These are phyloP conservation scores for Eremochloa ophiuroides DNA, from an alignment of 176 grass and related monocot genomes.

Conservation along the genomic window DNA sequence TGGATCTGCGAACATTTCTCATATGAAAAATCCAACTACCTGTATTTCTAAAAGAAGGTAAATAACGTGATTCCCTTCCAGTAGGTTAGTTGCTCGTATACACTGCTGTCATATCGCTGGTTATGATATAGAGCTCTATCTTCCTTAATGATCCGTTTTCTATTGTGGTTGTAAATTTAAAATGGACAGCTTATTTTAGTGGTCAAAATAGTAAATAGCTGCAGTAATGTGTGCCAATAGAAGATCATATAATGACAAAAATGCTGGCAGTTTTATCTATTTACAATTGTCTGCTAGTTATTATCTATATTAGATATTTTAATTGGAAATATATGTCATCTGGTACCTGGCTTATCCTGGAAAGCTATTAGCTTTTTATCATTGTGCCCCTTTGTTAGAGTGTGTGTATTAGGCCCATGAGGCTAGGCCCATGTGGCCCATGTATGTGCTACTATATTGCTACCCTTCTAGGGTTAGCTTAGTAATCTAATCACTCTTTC, in stretches of 20 bases:
- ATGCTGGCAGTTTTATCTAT: not conserved
- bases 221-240: not conserved
- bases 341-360: constrained; percentile 7
- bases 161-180: constrained; percentile 4
- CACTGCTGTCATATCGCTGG: not conserved
- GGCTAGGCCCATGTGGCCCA: too few relatives aligned
- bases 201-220: constrained; percentile 4
- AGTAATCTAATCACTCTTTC: too few relatives aligned
- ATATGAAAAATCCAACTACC: constrained; percentile 46
- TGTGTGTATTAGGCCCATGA: too few relatives aligned
- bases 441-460: too few relatives aligned
- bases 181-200: constrained; percentile 28
- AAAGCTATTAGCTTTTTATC: not conserved
- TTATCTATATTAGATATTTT: not conserved
- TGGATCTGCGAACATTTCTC: constrained; percentile 28
- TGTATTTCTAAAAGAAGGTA: constrained; percentile 55
- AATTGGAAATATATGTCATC: constrained; percentile 8
- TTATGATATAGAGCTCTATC: not conserved
- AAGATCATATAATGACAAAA: not conserved
- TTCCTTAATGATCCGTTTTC: constrained; percentile 16
- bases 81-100: not conserved
- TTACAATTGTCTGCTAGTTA: not conserved
- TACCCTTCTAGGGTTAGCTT: too few relatives aligned
- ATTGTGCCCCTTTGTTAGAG: too few relatives aligned
- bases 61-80: constrained; percentile 8